Evolutionary conservation across 2,329 filamentous ascomycete species (phyloP).

Genomic region (Phyllosticta citriasiana): DNA sequence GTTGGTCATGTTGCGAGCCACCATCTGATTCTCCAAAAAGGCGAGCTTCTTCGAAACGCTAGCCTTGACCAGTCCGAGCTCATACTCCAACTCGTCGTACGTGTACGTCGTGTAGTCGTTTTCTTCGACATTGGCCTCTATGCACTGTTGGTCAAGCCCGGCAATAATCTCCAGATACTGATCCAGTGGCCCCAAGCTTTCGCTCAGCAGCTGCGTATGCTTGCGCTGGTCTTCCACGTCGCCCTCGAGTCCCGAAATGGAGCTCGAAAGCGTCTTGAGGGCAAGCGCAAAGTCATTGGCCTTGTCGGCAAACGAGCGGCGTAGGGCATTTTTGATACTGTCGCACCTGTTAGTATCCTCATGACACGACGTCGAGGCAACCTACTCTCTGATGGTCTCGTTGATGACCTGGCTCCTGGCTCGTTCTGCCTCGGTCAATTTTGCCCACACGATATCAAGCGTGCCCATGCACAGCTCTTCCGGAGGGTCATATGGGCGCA

Average conservation of each 20-base stretch:
- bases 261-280: constrained; percentile 86
- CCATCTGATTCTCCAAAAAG: constrained; percentile 97
- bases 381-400: constrained; percentile 89
- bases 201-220: constrained; percentile 75
- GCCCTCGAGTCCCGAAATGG: constrained; percentile 93
- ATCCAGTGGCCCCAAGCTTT: constrained; percentile 81
- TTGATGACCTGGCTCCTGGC: constrained; percentile 88
- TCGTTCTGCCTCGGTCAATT: constrained; percentile 74
- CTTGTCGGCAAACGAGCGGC: constrained; percentile 91
- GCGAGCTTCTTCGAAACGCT: constrained; percentile 93
- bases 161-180: constrained; percentile 83
- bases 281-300: constrained; percentile 96
- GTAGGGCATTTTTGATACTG: constrained; percentile 88
- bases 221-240: constrained; percentile 90
- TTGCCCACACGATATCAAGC: constrained; percentile 73
- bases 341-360: constrained; percentile 19
- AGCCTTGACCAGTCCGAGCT: constrained; percentile 80
- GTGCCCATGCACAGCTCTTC: constrained; percentile 71
- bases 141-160: constrained; percentile 75
- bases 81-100: constrained; percentile 91
- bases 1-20: constrained; percentile 97
- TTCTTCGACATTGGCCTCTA: constrained; percentile 96
- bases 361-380: neutral
- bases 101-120: constrained; percentile 99
- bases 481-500: constrained; percentile 86